Evolutionary conservation across 106 monocot genomes (phyloP).

Genomic region (Dendrobium huoshanense): DNA sequence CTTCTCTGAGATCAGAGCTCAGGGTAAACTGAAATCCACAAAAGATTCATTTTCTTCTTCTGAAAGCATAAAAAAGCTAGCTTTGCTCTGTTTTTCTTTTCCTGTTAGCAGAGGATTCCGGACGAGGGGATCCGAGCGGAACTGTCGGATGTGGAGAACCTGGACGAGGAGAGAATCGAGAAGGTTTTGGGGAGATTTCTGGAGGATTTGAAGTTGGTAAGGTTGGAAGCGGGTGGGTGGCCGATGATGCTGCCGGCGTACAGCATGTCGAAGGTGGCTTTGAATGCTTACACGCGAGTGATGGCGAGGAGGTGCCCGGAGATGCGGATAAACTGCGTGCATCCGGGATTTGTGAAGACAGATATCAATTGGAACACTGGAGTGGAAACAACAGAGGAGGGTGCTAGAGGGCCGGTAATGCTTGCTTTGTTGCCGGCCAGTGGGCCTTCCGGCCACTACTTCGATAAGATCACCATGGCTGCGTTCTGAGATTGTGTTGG

Average conservation of each 20-base stretch:
- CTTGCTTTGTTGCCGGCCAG: slow-evolving; percentile 32
- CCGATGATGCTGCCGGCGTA: slow-evolving; percentile 42
- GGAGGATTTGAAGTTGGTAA: slow-evolving; percentile 34
- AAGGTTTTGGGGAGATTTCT: slow-evolving; percentile 31
- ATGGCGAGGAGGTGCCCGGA: slow-evolving; percentile 39
- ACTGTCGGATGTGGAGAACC: slow-evolving; percentile 16
- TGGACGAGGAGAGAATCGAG: slow-evolving; percentile 38
- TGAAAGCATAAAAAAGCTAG: background rate
- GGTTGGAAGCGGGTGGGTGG: slow-evolving; percentile 40
- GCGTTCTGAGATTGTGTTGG: slow-evolving; percentile 1
- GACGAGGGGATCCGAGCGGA: slow-evolving; percentile 22
- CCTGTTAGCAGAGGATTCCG: slow-evolving; percentile 36
- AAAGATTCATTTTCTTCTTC: background rate
- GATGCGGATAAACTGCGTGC: slow-evolving; percentile 52
- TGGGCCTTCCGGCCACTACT: slow-evolving; percentile 38
- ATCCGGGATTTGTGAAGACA: slow-evolving; percentile 53
- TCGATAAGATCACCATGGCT: slow-evolving; percentile 35
- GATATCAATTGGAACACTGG: slow-evolving; percentile 48
- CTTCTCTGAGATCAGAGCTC: slow-evolving; percentile 56
- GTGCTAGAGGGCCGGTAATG: slow-evolving; percentile 46
- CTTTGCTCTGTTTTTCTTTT: background rate
- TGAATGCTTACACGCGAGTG: slow-evolving; percentile 58
- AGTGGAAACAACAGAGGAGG: slow-evolving; percentile 31
- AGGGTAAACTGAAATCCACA: slow-evolving; percentile 14
- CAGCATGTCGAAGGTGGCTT: slow-evolving; percentile 46